Base-by-base conservation (phyloP, 2,329 filamentous ascomycete genomes). In the Ascochyta clinopodiicola region DNA sequence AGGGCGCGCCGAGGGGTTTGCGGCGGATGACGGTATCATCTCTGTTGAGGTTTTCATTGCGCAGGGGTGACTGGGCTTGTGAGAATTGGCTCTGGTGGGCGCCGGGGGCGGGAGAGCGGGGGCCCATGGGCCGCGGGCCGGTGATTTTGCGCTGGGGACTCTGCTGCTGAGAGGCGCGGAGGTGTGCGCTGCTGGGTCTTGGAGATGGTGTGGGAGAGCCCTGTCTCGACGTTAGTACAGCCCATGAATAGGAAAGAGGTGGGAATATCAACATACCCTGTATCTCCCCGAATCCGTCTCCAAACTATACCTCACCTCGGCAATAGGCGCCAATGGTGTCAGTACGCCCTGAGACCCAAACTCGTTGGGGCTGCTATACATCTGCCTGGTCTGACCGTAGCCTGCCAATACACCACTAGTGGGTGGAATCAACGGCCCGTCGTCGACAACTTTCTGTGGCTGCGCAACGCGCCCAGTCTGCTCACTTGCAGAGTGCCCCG, bases 391-490 rank as follows among this genome's bases (percentile, higher is more conserved):
- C 56, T 75, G 71, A 36, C 73, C 73, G 42, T 74, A 73, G 34
- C 73, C 72, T 3, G 72, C 73, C 53, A 75, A 71, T 2, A 71
- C 67, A 78, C 81, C 24, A 74, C 72, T 75, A 32, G 79, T 77
- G 40, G 80, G 79, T 13, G 86, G 85, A 21, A 88, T 75, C 40
- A 88, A 74, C 6, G 86, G 85, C 0, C 84, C 85, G 21, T 85
- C 81, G 52, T 86, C 83, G 51, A 76, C 77, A 54, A 83, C 71
- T 66, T 84, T 84, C 15, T 82, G 79, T n/a, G 81, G 79, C 42
- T 82, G 78, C 13, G 82, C 77, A 17, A 82, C 80, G 17, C 73
- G 66, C 31, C 74, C 65, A 24, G 62, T 60, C 51, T 76, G 72
- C 62, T 77, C 75, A 1, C 70, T 69, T 2, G 75, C 73, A 3